A percentile compares a stretch with the other conserved stretches of the same genome.
Conservation (phyloP, 2,329 filamentous ascomycete species). For the Fusarium acutatum region DNA sequence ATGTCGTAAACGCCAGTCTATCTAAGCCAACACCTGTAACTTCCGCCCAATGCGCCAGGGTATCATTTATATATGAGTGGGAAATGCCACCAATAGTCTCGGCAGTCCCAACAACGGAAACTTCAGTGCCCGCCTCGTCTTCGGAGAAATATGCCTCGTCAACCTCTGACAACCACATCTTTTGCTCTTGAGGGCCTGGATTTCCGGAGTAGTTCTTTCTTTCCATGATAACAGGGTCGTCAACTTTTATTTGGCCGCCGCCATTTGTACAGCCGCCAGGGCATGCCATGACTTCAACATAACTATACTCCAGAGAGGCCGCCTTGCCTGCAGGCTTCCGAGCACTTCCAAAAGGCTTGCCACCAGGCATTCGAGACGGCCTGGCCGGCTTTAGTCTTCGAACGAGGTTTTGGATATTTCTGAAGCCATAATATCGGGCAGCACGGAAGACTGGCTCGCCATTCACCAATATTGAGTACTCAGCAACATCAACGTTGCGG, state of each 20-base stretch:
- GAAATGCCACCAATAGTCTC: conserved; percentile 72
- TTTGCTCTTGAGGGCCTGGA: conserved; percentile 80
- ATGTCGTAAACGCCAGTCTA: conserved; percentile 84
- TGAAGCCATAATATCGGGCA: conserved; percentile 94
- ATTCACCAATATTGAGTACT: conserved; percentile 74
- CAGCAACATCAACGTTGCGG: conserved; percentile 89
- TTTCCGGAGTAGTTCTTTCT: conserved; percentile 60
- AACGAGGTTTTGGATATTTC: conserved; percentile 98
- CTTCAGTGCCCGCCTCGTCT: conserved; percentile 60
- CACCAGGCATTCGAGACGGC: conserved; percentile 81
- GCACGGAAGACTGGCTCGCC: conserved; percentile 75
- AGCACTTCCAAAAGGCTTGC: conserved; percentile 65
- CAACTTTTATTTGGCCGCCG: conserved; percentile 91
- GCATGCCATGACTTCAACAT: conserved; percentile 98
- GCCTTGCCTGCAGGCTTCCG: conserved; percentile 62
- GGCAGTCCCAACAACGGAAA: conserved; percentile 39
- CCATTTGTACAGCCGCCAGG: conserved; percentile 99
- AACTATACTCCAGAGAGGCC: conserved; percentile 75
- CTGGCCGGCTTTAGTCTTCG: conserved; percentile 86
- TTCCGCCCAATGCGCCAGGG: conserved; percentile 78
- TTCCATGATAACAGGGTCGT: conserved; percentile 72
- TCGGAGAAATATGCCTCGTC: conserved; percentile 92
- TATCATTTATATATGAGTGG: conserved; percentile 69
- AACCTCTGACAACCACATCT: conserved; percentile 81
- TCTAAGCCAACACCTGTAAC: conserved; percentile 75